Conservation (phyloP, 805 yeast species). For the Komagataella ulmi region DNA sequence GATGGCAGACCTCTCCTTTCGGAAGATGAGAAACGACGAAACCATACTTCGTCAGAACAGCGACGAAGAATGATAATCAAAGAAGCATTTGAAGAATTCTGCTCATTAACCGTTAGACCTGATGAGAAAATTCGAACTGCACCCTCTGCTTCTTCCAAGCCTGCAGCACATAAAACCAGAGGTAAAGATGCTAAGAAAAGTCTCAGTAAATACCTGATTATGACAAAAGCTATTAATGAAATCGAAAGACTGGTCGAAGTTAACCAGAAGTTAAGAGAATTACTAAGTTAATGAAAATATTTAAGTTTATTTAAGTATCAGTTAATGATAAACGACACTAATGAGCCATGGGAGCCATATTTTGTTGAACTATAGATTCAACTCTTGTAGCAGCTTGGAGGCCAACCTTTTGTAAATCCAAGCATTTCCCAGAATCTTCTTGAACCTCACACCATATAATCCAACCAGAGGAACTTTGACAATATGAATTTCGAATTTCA, state of each 20-base stretch:
- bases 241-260: slow-evolving; percentile 11
- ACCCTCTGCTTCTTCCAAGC: background rate
- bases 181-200: slow-evolving; percentile 7
- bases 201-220: slow-evolving; percentile 12
- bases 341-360: background rate
- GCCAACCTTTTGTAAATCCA: slow-evolving; percentile 93
- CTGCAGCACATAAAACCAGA: slow-evolving; percentile 2
- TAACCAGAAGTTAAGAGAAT: slow-evolving; percentile 7
- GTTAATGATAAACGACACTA: background rate
- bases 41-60: slow-evolving; percentile 25
- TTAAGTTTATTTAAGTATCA: background rate
- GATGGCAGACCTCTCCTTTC: slow-evolving; percentile 7
- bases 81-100: slow-evolving; percentile 20
- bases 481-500: slow-evolving; percentile 81
- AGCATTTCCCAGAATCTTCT: slow-evolving; percentile 84
- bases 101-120: slow-evolving; percentile 10
- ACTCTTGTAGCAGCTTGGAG: slow-evolving; percentile 62
- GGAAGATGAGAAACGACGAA: slow-evolving; percentile 19
- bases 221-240: slow-evolving; percentile 14
- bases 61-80: slow-evolving; percentile 21
- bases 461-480: slow-evolving; percentile 88
- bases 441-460: slow-evolving; percentile 87
- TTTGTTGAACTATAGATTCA: slow-evolving; percentile 33
- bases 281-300: background rate
- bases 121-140: slow-evolving; percentile 3